Conservation (phyloP, 139 green algal species). For the Chlamydomonas sp. region DNA sequence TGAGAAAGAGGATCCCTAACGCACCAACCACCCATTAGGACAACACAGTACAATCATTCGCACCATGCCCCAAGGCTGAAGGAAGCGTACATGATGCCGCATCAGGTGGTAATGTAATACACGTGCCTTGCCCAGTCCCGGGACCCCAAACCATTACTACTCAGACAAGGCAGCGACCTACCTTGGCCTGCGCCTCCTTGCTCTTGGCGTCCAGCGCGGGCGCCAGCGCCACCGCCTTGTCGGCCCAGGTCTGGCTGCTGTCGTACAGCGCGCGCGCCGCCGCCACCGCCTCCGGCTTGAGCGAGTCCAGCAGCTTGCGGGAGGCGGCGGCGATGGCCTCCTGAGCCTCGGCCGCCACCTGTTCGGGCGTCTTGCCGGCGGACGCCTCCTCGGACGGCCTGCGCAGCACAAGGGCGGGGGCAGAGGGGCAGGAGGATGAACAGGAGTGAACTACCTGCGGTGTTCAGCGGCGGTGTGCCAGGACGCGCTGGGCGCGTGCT, state of each 20-base stretch:
- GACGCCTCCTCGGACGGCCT: constrained; percentile 3
- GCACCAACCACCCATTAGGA: too few species aligned
- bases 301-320: constrained; percentile 32
- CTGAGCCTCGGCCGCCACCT: neutral
- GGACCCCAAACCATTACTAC: neutral
- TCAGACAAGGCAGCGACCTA: neutral
- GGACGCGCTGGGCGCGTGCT: too few species aligned
- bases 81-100: neutral
- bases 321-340: constrained; percentile 10
- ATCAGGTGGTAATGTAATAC: neutral
- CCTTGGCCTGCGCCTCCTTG: constrained; percentile 20
- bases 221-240: constrained; percentile 21
- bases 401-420: too few species aligned
- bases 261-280: neutral
- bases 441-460: too few species aligned
- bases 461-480: too few species aligned
- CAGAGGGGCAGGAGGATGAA: too few species aligned
- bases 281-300: constrained; percentile 20
- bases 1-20: too few species aligned
- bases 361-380: neutral
- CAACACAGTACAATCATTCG: too few species aligned
- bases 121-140: neutral
- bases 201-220: constrained; percentile 4
- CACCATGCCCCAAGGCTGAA: too few species aligned
- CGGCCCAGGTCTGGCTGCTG: constrained; percentile 1